These are phyloP conservation scores for Penicillium bialowiezense DNA, from an alignment of 495 filamentous ascomycete genomes.

Conservation along the genomic window DNA sequence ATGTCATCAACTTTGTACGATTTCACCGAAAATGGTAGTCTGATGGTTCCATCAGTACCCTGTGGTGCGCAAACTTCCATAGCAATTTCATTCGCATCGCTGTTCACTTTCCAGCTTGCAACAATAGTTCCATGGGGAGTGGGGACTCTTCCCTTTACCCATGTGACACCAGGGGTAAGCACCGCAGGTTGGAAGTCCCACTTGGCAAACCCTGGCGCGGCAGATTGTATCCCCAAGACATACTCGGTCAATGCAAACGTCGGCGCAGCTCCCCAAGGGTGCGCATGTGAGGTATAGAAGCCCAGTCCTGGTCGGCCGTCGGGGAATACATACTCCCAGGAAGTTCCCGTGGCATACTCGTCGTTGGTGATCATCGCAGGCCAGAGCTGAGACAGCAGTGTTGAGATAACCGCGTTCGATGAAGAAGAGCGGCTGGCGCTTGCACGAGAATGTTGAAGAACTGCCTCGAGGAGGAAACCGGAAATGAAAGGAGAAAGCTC, in stretches of 20 bases:
- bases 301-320: slow-evolving; percentile 32
- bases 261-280: slow-evolving; percentile 39
- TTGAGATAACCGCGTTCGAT: slow-evolving; percentile 1
- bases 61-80: neutral
- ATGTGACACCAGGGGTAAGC: slow-evolving; percentile 10
- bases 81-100: neutral
- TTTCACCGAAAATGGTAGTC: neutral
- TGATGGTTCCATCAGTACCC: neutral
- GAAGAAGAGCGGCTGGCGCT: neutral
- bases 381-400: slow-evolving; percentile 30
- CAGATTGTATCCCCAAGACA: slow-evolving; percentile 15
- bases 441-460: slow-evolving; percentile 3
- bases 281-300: slow-evolving; percentile 32
- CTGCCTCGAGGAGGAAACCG: slow-evolving; percentile 15
- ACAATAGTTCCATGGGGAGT: slow-evolving; percentile 7
- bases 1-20: neutral
- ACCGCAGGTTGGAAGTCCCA: slow-evolving; percentile 19
- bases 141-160: slow-evolving; percentile 14
- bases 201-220: slow-evolving; percentile 2
- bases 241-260: slow-evolving; percentile 33
- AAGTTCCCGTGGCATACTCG: slow-evolving; percentile 29
- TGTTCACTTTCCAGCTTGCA: slow-evolving; percentile 5
- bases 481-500: slow-evolving; percentile 17
- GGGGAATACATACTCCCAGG: slow-evolving; percentile 36
- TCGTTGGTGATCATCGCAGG: slow-evolving; percentile 29